phyloP scores from a whole-genome alignment of 805 yeast genomes.

The Hanseniaspora lindneri region DNA sequence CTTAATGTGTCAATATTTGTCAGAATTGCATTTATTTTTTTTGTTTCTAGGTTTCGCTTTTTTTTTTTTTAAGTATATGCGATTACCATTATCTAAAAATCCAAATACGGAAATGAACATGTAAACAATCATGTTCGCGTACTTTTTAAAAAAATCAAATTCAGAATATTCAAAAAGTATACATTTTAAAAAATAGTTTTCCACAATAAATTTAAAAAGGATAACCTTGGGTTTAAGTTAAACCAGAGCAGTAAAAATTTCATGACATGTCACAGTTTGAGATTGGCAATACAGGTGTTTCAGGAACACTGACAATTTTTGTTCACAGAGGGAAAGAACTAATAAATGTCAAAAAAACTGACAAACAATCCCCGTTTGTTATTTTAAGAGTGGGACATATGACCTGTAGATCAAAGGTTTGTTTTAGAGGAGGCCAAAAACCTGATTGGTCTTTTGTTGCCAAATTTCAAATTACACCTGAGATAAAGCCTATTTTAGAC shows the following conservation, averaged over 20 bases:
- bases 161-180: too few species aligned
- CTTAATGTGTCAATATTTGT: too few species aligned
- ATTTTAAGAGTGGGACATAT: conserved; percentile 68
- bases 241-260: not conserved
- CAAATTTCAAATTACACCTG: conserved; percentile 53
- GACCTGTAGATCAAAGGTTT: conserved; percentile 66
- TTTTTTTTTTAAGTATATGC: too few species aligned
- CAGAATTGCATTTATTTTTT: not conserved
- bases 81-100: not conserved
- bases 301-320: conserved; percentile 56
- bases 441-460: conserved; percentile 79
- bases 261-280: conserved; percentile 12
- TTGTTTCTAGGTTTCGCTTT: too few species aligned
- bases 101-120: not conserved
- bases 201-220: too few species aligned
- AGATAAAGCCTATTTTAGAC: conserved; percentile 50
- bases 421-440: conserved; percentile 84
- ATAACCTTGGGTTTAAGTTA: not conserved
- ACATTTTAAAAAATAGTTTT: too few species aligned
- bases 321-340: conserved; percentile 74
- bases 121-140: not conserved
- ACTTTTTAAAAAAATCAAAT: not conserved
- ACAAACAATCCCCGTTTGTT: conserved; percentile 89
- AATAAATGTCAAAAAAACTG: conserved; percentile 74
- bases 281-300: conserved; percentile 7